Conservation (phyloP, 331 rosid genomes). For the Stylosanthes scabra region DNA sequence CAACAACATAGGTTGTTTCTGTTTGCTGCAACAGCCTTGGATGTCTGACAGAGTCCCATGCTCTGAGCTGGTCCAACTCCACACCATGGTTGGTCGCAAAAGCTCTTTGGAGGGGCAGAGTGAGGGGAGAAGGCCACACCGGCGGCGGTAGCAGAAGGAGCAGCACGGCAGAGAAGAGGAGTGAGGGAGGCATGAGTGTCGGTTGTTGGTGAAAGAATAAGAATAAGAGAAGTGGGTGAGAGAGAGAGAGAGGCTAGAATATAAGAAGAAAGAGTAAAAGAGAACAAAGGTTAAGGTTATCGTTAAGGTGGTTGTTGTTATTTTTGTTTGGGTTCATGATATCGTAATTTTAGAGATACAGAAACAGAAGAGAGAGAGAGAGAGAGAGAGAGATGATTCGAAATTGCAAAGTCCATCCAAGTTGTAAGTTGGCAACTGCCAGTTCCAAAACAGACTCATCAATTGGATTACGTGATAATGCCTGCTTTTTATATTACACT, state of each 20-base stretch:
- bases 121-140: conserved; percentile 49
- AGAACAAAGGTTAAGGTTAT: conserved; percentile 16
- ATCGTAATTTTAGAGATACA: background rate
- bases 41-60: conserved; percentile 71
- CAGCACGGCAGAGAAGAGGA: conserved; percentile 45
- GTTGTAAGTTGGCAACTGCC: background rate
- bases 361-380: background rate
- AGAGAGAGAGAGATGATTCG: background rate
- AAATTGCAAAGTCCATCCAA: background rate
- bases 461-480: no score
- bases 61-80: conserved; percentile 65
- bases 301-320: background rate
- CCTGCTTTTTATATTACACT: no score
- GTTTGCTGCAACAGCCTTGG: conserved; percentile 73
- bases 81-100: conserved; percentile 67
- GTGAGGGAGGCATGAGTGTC: conserved; percentile 29
- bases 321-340: conserved; percentile 21
- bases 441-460: background rate
- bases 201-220: conserved; percentile 22
- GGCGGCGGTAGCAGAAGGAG: conserved; percentile 45
- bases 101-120: conserved; percentile 75
- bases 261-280: conserved; percentile 32
- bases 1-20: conserved; percentile 54
- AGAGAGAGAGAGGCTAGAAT: conserved; percentile 17
- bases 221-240: background rate